Percentiles rank a stretch among this genome's conserved stretches.
These are phyloP conservation scores for Tanacetum coccineum DNA, from an alignment of 129 eudicot species.

Conservation along the genomic window DNA sequence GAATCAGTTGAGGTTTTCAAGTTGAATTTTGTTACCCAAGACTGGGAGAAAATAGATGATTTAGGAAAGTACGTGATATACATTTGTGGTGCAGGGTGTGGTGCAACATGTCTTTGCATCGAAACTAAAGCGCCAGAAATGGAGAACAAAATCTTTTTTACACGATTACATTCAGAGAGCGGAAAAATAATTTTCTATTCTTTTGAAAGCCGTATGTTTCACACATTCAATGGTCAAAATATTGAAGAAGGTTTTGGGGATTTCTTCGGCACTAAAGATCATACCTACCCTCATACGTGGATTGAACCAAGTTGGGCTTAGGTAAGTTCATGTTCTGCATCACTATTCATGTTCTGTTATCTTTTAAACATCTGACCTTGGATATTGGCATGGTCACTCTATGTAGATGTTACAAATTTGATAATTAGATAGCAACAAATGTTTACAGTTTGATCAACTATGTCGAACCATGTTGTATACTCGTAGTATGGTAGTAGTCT, in stretches of 20 bases:
- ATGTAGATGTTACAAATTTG: too few species aligned
- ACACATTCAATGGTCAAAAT: neutral
- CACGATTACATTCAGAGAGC: neutral
- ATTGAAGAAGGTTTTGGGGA: neutral
- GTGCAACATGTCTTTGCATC: neutral
- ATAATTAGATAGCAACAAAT: too few species aligned
- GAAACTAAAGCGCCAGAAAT: constrained; percentile 5
- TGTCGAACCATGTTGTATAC: too few species aligned
- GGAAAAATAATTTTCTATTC: constrained; percentile 21
- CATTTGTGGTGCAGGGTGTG: neutral
- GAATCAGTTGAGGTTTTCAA: constrained; percentile 17
- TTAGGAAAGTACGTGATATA: constrained; percentile 20
- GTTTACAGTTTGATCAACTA: too few species aligned
- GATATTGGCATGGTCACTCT: too few species aligned
- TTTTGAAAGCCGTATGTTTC: constrained; percentile 18
- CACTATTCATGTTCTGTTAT: too few species aligned
- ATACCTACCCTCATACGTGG: neutral
- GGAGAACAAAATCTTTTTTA: constrained; percentile 24
- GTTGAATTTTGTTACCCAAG: neutral
- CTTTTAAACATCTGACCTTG: too few species aligned
- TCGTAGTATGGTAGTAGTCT: too few species aligned
- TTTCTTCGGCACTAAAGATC: neutral
- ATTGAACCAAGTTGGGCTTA: constrained; percentile 13
- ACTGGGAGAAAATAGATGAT: constrained; percentile 14
- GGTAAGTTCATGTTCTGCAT: too few species aligned